A percentile compares a stretch with the other conserved stretches of the same genome.
Conservation (phyloP, 1,139 yeast genomes). For the Yamadazyma epiphylla region DNA sequence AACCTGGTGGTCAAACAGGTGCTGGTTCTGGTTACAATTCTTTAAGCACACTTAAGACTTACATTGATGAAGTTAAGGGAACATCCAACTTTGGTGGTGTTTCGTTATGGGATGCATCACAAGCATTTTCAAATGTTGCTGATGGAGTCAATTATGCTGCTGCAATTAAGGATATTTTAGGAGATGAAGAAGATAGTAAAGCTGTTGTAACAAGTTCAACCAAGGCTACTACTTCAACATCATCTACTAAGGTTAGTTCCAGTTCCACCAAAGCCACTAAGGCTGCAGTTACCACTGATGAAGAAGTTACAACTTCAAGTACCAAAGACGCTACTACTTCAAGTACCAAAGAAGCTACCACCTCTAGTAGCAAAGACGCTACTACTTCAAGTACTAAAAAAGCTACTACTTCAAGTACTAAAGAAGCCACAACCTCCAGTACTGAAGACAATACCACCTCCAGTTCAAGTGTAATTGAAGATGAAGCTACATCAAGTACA, state of each 20-base stretch:
- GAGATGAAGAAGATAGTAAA: slow-evolving; percentile 1
- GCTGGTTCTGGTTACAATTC: slow-evolving; percentile 47
- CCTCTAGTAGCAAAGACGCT: slow-evolving; percentile 5
- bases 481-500: slow-evolving; percentile 4
- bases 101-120: slow-evolving; percentile 90
- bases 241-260: slow-evolving; percentile 5
- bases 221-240: slow-evolving; percentile 5
- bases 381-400: slow-evolving; percentile 7
- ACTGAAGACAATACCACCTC: slow-evolving; percentile 4
- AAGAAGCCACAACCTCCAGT: slow-evolving; percentile 5
- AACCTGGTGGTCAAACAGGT: slow-evolving; percentile 67
- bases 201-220: slow-evolving; percentile 5
- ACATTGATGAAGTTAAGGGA: slow-evolving; percentile 33
- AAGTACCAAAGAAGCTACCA: slow-evolving; percentile 5
- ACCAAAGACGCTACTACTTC: slow-evolving; percentile 8
- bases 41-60: slow-evolving; percentile 16
- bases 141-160: slow-evolving; percentile 40
- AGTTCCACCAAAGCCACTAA: slow-evolving; percentile 2
- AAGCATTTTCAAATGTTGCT: slow-evolving; percentile 55
- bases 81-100: slow-evolving; percentile 71
- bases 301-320: slow-evolving; percentile 6
- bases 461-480: slow-evolving; percentile 2
- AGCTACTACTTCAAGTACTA: slow-evolving; percentile 5
- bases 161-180: slow-evolving; percentile 21
- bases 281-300: slow-evolving; percentile 1